Base-by-base conservation (phyloP, 192 early-diverging fungal genomes). In the Spizellomyces sp. region DNA sequence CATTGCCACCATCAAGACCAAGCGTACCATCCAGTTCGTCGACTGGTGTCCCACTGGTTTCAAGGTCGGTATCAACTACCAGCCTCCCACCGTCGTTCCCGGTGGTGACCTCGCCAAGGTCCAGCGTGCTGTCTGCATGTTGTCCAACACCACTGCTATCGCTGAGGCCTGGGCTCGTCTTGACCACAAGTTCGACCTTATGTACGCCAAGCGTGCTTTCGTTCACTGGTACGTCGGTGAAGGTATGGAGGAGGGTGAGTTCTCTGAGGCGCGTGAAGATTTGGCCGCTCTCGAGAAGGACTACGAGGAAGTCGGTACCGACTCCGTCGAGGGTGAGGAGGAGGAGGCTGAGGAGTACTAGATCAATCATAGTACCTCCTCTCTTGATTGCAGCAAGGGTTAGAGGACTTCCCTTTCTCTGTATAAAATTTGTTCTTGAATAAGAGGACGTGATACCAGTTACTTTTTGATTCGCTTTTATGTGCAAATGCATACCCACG, bases 181-280 rank as follows among this genome's bases (percentile, higher is more conserved):
- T 74, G 93, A 98, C 83, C 95, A 96, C 89, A 99, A 99, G 91
- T 99, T 98, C 75, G 97, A 99, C 81, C 90, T 98, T 67, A 97
- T 98, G 96, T 99, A 96, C 84, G 94, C 98, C 82, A 99, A 98
- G 91, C 96, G 98, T 84, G 96, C 98, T 72, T 99, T 99, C 77
- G 98, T 99, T 59, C 98, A 99, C 88, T 98, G 96, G 98, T 99
- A 97, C 80, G 98, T 99, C 67, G 98, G 96, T 81, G 98, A 98
- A 85, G 95, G 98, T 87, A 99, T 99, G 98, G 97, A 99, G 86
- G 98, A 99, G 86, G 96, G 98, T 80, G 98, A 99, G 85, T 99
- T 99, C 92, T 96, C 95, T 67, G 98, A 99, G 87, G 98, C 96
- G 65, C 96, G 96, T 87, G 98, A 98, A 84, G 96, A 99, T 83